Conservation (phyloP, 2,329 filamentous ascomycete species). For the Drechslerella coelobrocha region DNA sequence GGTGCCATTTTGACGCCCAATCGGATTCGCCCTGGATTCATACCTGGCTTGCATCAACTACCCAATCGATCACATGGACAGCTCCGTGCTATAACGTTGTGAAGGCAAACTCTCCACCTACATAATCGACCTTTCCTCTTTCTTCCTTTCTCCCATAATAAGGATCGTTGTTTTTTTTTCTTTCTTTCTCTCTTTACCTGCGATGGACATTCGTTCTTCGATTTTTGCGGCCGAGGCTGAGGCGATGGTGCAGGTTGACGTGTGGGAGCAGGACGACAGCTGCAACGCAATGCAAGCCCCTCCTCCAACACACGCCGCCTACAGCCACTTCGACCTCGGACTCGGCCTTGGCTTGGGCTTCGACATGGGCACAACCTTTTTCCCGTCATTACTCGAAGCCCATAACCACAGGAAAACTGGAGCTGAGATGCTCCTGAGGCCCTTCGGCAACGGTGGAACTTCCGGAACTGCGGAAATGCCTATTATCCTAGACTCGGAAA, state of each 20-base stretch:
- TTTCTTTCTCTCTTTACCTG: neutral
- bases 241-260: neutral
- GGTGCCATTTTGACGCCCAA: neutral
- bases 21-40: neutral
- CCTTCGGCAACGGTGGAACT: neutral
- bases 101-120: neutral
- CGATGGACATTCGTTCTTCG: neutral
- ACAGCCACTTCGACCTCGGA: neutral
- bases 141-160: neutral
- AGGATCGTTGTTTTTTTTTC: neutral
- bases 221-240: neutral
- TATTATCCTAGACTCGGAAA: slow-evolving; percentile 26
- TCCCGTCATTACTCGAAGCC: too few species aligned
- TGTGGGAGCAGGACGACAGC: neutral
- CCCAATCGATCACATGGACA: slow-evolving; percentile 17
- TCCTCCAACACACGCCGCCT: neutral
- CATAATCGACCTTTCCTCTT: neutral
- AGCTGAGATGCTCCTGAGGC: too few species aligned
- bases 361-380: too few species aligned
- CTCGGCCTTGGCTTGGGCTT: neutral
- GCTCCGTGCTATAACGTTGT: slow-evolving; percentile 9
- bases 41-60: neutral
- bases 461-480: slow-evolving; percentile 3
- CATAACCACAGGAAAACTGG: too few species aligned
- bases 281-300: slow-evolving; percentile 1